A percentile compares a stretch with the other conserved stretches of the same genome.
These are phyloP conservation scores for Phaeophleospora eucalypticola DNA, from an alignment of 2,329 filamentous ascomycete species.

Conservation along the genomic window DNA sequence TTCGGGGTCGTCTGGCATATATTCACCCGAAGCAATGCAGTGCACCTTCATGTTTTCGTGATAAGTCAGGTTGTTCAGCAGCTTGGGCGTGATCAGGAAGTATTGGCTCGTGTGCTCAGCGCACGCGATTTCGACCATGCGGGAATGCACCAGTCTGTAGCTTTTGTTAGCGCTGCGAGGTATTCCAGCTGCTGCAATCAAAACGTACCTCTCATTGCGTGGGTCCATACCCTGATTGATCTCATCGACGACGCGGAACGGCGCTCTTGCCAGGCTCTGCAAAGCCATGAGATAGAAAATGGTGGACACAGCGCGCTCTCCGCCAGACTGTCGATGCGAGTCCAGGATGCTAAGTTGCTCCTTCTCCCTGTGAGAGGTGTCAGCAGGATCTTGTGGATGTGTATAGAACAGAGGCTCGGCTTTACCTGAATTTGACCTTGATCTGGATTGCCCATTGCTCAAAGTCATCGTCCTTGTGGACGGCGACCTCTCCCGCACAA, in stretches of 20 bases:
- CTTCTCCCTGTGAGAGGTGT: constrained; percentile 55
- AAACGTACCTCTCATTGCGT: constrained; percentile 73
- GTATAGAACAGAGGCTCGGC: too few relatives aligned
- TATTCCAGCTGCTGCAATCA: not conserved
- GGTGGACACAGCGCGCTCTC: constrained; percentile 91
- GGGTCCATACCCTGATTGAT: constrained; percentile 99
- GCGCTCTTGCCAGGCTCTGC: constrained; percentile 86
- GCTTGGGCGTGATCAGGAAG: constrained; percentile 95
- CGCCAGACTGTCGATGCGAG: constrained; percentile 90
- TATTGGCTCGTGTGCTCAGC: constrained; percentile 60
- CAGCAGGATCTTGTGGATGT: too few relatives aligned
- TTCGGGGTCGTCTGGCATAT: constrained; percentile 42
- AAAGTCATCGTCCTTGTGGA: constrained; percentile 86
- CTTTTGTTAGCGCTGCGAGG: constrained; percentile 7
- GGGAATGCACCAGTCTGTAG: constrained; percentile 79
- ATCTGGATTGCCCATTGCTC: constrained; percentile 92
- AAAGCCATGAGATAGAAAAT: constrained; percentile 99
- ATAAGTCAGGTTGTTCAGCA: constrained; percentile 80
- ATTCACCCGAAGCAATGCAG: constrained; percentile 86
- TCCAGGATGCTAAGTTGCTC: constrained; percentile 82
- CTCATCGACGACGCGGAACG: constrained; percentile 97
- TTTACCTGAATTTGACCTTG: constrained; percentile 86
- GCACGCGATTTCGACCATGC: constrained; percentile 97
- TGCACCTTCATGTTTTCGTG: constrained; percentile 88
- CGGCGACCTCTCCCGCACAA: constrained; percentile 82